Evolutionary conservation across 345 rosid species (phyloP).

Genomic region (Eucalyptus fibrosa): DNA sequence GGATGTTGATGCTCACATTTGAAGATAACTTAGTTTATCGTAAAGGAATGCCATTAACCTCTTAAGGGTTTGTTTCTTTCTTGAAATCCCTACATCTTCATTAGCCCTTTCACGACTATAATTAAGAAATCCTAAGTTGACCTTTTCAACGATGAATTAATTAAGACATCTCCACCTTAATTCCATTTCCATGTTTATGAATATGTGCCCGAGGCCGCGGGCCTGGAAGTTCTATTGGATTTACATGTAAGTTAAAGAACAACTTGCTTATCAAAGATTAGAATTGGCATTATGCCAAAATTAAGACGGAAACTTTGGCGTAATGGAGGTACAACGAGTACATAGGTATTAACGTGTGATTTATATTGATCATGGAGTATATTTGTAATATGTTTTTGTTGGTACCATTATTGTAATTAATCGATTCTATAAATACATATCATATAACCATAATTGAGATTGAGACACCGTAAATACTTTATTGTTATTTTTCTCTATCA

Average conservation of each 20-base stretch:
- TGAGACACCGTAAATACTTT: not conserved
- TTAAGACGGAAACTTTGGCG: not conserved
- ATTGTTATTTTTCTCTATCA: not conserved
- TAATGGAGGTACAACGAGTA: not conserved
- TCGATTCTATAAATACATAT: not conserved
- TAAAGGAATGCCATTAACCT: not conserved
- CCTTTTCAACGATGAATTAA: not conserved
- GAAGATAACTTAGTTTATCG: not conserved
- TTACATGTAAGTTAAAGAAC: not conserved
- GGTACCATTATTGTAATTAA: not conserved
- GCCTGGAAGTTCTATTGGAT: not conserved
- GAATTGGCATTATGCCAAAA: not conserved
- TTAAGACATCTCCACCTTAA: not conserved
- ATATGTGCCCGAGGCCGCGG: not conserved
- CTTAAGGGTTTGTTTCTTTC: not conserved
- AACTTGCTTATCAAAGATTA: not conserved
- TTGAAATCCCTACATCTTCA: not conserved
- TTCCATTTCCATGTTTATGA: not conserved
- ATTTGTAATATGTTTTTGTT: not conserved
- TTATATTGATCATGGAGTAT: not conserved
- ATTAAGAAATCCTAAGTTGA: not conserved
- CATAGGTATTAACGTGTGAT: not conserved
- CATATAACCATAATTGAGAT: not conserved
- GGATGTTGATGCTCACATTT: not conserved
- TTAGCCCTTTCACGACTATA: not conserved